These are phyloP conservation scores for Capsicum pubescens DNA, from an alignment of 257 asterid species.

Conservation along the genomic window DNA sequence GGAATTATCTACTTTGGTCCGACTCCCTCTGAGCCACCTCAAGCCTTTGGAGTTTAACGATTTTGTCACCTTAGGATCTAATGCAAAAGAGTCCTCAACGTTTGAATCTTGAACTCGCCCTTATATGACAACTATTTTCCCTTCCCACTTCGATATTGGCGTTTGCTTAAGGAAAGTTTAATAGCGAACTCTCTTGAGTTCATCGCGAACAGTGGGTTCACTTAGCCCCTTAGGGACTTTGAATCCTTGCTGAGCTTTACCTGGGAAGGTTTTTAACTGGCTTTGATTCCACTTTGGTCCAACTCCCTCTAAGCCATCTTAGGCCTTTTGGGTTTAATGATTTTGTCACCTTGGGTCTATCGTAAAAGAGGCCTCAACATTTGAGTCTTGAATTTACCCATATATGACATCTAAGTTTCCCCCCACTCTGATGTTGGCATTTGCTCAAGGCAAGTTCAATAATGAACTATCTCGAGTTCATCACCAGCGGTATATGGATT, in stretches of 20 bases:
- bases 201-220: neutral
- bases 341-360: neutral
- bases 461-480: neutral
- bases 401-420: neutral
- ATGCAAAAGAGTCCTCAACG: neutral
- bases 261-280: neutral
- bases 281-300: neutral
- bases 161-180: neutral
- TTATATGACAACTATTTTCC: neutral
- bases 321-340: neutral
- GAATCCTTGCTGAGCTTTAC: neutral
- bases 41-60: neutral
- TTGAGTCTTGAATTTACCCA: neutral
- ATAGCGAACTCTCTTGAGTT: neutral
- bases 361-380: neutral
- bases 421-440: neutral
- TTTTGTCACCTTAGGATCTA: slow-evolving; percentile 7
- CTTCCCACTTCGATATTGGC: neutral
- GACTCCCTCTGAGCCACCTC: slow-evolving; percentile 1
- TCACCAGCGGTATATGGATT: neutral
- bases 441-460: neutral
- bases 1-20: neutral
- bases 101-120: neutral
- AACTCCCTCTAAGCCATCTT: neutral
- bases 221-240: neutral